Percentiles rank a stretch among this genome's conserved stretches.
Evolutionary conservation across 2,329 filamentous ascomycete species (phyloP).

Genomic region (Phialocephala subalpina): DNA sequence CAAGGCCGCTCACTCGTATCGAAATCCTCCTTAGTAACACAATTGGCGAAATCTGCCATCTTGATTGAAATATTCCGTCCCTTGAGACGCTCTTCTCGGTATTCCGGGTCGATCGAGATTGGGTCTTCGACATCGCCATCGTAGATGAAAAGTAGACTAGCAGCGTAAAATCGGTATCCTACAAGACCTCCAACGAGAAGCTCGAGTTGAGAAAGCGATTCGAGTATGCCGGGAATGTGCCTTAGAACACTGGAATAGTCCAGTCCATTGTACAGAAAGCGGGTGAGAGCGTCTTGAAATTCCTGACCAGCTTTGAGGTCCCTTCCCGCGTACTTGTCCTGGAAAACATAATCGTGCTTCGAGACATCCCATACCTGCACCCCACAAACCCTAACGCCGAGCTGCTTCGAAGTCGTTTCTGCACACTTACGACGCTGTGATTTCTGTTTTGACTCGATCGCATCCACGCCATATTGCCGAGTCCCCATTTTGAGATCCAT

Average conservation of each 20-base stretch:
- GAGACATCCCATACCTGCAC: slow-evolving; percentile 95
- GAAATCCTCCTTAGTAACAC: slow-evolving; percentile 86
- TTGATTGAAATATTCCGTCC: slow-evolving; percentile 82
- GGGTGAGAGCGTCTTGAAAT: slow-evolving; percentile 86
- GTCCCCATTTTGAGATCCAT: slow-evolving; percentile 99
- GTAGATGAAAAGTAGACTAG: slow-evolving; percentile 93
- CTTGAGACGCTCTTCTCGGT: slow-evolving; percentile 47
- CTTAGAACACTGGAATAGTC: slow-evolving; percentile 81
- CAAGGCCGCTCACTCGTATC: slow-evolving; percentile 67
- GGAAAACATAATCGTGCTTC: slow-evolving; percentile 87
- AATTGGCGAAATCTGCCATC: slow-evolving; percentile 98
- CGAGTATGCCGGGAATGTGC: slow-evolving; percentile 87
- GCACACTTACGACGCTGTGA: slow-evolving; percentile 95
- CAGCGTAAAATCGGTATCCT: slow-evolving; percentile 94
- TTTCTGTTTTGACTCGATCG: slow-evolving; percentile 87
- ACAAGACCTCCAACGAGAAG: slow-evolving; percentile 80
- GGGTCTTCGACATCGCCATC: slow-evolving; percentile 77
- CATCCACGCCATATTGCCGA: slow-evolving; percentile 93
- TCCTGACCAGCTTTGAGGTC: slow-evolving; percentile 86
- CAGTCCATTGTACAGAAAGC: slow-evolving; percentile 90
- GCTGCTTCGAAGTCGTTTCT: slow-evolving; percentile 86
- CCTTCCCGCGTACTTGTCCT: slow-evolving; percentile 97
- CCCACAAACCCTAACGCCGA: slow-evolving; percentile 93
- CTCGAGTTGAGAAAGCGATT: slow-evolving; percentile 85
- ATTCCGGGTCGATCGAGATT: slow-evolving; percentile 53